Percentiles rank a stretch among this genome's conserved stretches.
Conservation (phyloP, 352 stramenopile species). For the Pythium sp. region DNA sequence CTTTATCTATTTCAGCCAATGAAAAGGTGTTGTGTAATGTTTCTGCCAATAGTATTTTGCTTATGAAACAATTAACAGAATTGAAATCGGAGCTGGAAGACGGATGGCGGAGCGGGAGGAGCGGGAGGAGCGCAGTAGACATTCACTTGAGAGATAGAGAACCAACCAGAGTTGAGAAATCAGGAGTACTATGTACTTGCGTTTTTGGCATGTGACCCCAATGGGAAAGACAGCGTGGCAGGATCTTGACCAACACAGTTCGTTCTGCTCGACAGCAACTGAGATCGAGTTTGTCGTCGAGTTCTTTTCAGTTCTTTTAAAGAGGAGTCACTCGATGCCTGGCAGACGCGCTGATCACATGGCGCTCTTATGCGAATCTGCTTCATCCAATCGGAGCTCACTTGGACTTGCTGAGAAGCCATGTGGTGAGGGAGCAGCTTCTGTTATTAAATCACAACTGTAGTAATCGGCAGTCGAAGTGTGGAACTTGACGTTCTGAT, state of each 20-base stretch:
- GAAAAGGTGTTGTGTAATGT: background rate
- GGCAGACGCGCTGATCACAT: background rate
- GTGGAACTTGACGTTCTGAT: background rate
- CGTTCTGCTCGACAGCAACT: background rate
- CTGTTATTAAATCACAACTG: background rate
- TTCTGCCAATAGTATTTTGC: background rate
- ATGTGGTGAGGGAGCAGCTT: background rate
- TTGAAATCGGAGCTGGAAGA: conserved; percentile 5
- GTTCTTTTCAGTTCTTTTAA: background rate
- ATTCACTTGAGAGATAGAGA: background rate
- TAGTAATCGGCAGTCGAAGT: background rate
- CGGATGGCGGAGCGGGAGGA: background rate
- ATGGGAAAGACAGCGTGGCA: background rate
- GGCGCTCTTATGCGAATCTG: background rate
- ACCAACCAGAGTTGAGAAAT: background rate
- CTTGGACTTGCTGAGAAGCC: background rate
- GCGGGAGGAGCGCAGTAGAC: background rate
- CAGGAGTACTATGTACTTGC: background rate
- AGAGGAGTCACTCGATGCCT: background rate
- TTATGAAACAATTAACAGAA: background rate
- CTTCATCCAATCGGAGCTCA: background rate
- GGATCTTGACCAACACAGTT: too few relatives aligned
- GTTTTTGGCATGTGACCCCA: background rate
- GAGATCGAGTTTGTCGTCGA: background rate
- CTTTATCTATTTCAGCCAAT: background rate